These are phyloP conservation scores for Trichoderma sp. DNA, from an alignment of 2,329 filamentous ascomycete genomes.

Conservation along the genomic window DNA sequence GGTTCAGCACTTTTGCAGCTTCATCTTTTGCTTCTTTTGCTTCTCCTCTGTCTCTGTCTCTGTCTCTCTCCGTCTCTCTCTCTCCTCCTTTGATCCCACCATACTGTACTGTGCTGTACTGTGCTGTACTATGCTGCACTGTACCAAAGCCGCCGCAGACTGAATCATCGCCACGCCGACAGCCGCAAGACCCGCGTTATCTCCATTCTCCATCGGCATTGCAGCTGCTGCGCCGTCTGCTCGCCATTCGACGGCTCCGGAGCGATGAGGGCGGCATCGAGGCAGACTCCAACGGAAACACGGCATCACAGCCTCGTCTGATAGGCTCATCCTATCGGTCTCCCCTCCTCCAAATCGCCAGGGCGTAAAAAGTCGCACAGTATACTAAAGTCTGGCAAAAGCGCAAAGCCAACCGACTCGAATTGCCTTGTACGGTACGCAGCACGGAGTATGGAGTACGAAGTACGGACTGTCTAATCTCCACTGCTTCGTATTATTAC, in stretches of 20 bases:
- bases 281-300: neutral
- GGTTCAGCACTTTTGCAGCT: neutral
- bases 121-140: too few species aligned
- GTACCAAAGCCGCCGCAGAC: neutral
- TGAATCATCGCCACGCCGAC: neutral
- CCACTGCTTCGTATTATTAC: neutral
- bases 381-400: neutral
- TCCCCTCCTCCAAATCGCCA: neutral
- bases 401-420: neutral
- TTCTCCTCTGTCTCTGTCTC: neutral
- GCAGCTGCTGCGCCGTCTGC: too few species aligned
- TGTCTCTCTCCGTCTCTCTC: neutral
- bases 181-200: neutral
- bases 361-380: neutral
- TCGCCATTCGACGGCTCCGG: too few species aligned
- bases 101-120: too few species aligned
- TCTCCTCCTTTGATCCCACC: neutral
- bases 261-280: neutral
- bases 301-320: slow-evolving; percentile 11
- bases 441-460: neutral
- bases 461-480: neutral
- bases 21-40: neutral
- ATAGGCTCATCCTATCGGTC: neutral
- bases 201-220: neutral
- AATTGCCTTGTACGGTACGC: neutral